phyloP scores from a whole-genome alignment of 2,329 filamentous ascomycete genomes.

The Apiospora aurea region DNA sequence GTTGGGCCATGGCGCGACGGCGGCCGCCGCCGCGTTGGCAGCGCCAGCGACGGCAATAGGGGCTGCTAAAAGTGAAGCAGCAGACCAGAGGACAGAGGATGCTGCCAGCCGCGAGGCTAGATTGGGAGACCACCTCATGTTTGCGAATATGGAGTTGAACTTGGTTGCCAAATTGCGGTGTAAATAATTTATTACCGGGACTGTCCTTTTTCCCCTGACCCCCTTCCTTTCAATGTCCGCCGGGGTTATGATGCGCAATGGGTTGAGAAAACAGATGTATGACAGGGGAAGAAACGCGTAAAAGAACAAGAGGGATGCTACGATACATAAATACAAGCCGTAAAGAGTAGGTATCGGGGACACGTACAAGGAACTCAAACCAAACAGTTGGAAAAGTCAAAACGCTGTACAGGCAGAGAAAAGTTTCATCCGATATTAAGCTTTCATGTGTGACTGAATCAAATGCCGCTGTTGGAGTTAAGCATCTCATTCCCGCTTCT shows the following conservation, averaged over 20 bases:
- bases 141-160: background rate
- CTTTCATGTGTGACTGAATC: background rate
- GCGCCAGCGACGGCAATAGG: background rate
- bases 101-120: background rate
- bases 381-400: background rate
- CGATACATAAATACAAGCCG: background rate
- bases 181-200: background rate
- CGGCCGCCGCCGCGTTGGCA: conserved; percentile 10
- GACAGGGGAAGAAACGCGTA: background rate
- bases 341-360: background rate
- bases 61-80: background rate
- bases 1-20: conserved; percentile 42
- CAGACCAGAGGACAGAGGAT: background rate
- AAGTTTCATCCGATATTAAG: conserved; percentile 3
- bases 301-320: background rate
- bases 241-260: background rate
- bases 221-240: background rate
- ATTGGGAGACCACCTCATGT: background rate
- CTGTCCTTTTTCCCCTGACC: background rate
- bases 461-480: background rate
- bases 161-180: background rate
- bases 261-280: background rate
- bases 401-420: background rate
- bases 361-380: background rate
- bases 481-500: background rate